phyloP scores from a whole-genome alignment of 2,329 filamentous ascomycete species.

The Arthrobotrys sinensis region DNA sequence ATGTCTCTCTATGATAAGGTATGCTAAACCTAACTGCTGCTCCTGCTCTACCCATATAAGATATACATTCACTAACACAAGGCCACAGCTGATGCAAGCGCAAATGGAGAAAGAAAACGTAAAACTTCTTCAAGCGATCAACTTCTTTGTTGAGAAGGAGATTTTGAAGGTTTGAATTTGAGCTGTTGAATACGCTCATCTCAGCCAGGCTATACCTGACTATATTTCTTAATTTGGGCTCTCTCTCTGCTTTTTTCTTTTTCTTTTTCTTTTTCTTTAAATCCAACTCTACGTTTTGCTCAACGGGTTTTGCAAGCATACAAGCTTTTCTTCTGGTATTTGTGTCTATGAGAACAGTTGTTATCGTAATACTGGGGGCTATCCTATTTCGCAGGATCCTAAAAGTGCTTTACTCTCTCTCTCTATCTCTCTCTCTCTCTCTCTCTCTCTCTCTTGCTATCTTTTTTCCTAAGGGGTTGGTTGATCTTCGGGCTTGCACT shows the following conservation, averaged over 20 bases:
- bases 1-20: slow-evolving; percentile 57
- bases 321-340: slow-evolving; percentile 11
- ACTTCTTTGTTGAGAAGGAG: slow-evolving; percentile 55
- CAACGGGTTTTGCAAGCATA: slow-evolving; percentile 11
- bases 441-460: not conserved
- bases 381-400: slow-evolving; percentile 1
- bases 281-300: slow-evolving; percentile 13
- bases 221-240: not conserved
- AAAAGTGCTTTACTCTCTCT: slow-evolving; percentile 21
- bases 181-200: not conserved
- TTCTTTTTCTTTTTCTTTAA: too few species aligned
- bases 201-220: not conserved
- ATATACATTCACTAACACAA: slow-evolving; percentile 24
- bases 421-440: slow-evolving; percentile 9
- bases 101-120: slow-evolving; percentile 60
- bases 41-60: not conserved
- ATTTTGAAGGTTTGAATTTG: slow-evolving; percentile 45
- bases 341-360: slow-evolving; percentile 23
- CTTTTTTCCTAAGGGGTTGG: slow-evolving; percentile 1
- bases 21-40: not conserved
- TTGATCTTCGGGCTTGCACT: slow-evolving; percentile 17
- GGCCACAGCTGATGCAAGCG: slow-evolving; percentile 50
- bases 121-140: slow-evolving; percentile 55
- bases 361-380: slow-evolving; percentile 10
- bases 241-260: not conserved